Conservation (phyloP, 805 yeast species). For the Starmerella davenportii region DNA sequence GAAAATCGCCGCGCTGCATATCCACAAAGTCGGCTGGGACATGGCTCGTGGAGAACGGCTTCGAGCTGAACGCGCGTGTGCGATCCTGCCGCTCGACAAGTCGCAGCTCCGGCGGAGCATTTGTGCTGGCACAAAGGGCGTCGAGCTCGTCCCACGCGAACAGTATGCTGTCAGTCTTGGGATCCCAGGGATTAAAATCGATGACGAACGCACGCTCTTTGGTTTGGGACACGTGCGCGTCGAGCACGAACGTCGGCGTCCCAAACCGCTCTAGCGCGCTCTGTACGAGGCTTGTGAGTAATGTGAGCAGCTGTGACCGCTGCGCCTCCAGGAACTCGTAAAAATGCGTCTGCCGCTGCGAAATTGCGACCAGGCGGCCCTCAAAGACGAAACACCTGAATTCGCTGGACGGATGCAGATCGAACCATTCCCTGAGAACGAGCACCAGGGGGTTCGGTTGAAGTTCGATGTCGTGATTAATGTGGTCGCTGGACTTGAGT, state of each 20-base stretch:
- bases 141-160: conserved; percentile 68
- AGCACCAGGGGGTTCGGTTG: conserved; percentile 29
- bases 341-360: conserved; percentile 75
- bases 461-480: conserved; percentile 64
- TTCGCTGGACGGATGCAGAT: conserved; percentile 75
- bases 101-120: conserved; percentile 30
- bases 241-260: conserved; percentile 46
- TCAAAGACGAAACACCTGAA: conserved; percentile 69
- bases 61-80: conserved; percentile 55
- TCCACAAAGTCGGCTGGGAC: conserved; percentile 85
- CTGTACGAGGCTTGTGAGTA: conserved; percentile 37
- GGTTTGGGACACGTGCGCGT: conserved; percentile 68
- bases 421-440: conserved; percentile 66
- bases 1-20: conserved; percentile 14
- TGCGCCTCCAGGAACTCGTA: conserved; percentile 50
- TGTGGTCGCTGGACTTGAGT: conserved; percentile 72
- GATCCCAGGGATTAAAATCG: conserved; percentile 73
- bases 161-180: conserved; percentile 59
- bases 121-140: conserved; percentile 8
- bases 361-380: conserved; percentile 45
- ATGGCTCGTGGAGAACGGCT: conserved; percentile 75
- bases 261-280: conserved; percentile 29
- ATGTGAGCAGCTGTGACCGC: conserved; percentile 29
- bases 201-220: conserved; percentile 46
- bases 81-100: conserved; percentile 46